Percentiles rank a stretch among this genome's conserved stretches.
These are phyloP conservation scores for Cinnamomum chago DNA, from an alignment of 164 flowering plant species.

Conservation along the genomic window DNA sequence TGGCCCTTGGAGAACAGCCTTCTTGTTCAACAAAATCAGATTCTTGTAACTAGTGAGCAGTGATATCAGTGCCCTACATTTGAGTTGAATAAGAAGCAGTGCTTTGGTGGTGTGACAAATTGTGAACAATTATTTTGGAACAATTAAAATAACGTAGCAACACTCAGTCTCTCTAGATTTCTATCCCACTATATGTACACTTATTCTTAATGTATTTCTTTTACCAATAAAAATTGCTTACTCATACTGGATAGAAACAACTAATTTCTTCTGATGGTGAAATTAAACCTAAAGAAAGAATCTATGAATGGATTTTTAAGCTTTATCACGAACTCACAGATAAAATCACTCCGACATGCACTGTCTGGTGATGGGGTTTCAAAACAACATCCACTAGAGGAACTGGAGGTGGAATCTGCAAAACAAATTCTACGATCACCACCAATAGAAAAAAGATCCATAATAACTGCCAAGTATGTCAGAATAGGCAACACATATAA, in stretches of 20 bases:
- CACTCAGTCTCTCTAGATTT: no score
- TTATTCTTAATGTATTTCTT: no score
- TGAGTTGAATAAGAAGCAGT: no score
- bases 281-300: neutral
- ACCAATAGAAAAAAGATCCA: neutral
- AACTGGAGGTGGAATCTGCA: conserved; percentile 79
- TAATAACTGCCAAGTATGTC: no score
- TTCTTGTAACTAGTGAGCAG: no score
- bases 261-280: neutral
- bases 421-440: conserved; percentile 1
- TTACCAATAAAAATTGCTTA: neutral
- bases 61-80: no score
- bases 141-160: no score
- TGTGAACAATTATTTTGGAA: no score
- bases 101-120: no score
- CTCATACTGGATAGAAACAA: neutral
- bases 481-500: neutral
- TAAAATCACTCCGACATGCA: conserved; percentile 73
- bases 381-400: conserved; percentile 58
- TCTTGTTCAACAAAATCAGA: no score
- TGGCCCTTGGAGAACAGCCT: no score
- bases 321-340: conserved; percentile 50
- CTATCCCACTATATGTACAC: no score
- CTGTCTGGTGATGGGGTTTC: conserved; percentile 55
- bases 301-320: neutral